A percentile compares a stretch with the other conserved stretches of the same genome.
phyloP scores from a whole-genome alignment of 1,284 basidiomycete species.

The Abortiporus biennis region DNA sequence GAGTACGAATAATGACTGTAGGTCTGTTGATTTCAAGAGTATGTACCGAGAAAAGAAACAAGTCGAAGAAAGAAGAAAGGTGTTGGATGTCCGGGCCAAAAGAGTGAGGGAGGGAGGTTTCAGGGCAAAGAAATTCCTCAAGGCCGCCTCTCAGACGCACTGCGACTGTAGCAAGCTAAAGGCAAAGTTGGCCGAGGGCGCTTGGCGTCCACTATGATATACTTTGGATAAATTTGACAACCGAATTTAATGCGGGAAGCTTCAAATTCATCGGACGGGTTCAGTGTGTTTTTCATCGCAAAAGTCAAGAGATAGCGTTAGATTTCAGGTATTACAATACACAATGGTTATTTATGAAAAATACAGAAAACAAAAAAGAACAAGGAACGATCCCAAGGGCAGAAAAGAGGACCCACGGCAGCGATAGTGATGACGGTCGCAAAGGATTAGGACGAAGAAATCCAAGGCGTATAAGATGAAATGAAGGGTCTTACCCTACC shows the following conservation, averaged over 20 bases:
- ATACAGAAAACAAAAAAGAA: constrained; percentile 5
- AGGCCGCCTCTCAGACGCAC: constrained; percentile 4
- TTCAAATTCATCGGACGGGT: no score
- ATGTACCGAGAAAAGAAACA: background rate
- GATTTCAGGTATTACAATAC: constrained; percentile 9
- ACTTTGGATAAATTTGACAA: no score
- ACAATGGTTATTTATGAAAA: constrained; percentile 2
- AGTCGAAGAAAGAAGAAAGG: background rate
- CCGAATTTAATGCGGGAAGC: no score
- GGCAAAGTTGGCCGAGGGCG: no score
- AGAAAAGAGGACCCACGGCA: background rate
- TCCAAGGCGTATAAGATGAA: background rate
- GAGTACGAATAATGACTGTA: constrained; percentile 1
- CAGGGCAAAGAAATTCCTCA: background rate
- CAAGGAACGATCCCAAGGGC: background rate
- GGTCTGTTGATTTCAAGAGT: background rate
- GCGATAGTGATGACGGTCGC: background rate
- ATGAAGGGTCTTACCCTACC: constrained; percentile 3
- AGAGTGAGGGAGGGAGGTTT: background rate
- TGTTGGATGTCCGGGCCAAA: constrained; percentile 1
- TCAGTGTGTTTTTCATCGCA: no score
- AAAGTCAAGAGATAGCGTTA: constrained; percentile 5
- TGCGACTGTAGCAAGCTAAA: constrained; percentile 5
- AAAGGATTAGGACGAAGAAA: background rate
- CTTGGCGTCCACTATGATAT: no score